phyloP scores from a whole-genome alignment of 495 filamentous ascomycete genomes.

The Talaromyces trachyspermus region DNA sequence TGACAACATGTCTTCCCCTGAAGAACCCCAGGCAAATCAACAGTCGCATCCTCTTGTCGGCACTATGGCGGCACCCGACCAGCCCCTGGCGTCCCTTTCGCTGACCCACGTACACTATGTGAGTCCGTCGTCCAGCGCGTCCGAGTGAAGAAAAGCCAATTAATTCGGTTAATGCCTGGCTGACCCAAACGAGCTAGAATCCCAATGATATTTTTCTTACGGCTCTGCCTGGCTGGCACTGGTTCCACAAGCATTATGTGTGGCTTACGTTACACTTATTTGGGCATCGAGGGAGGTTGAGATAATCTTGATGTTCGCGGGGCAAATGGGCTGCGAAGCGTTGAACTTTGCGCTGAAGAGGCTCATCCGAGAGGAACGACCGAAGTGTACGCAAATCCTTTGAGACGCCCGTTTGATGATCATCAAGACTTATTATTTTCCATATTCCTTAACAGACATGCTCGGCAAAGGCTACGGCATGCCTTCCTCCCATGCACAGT shows the following conservation, averaged over 20 bases:
- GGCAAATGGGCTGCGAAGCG: conserved; percentile 90
- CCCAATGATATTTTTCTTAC: conserved; percentile 79
- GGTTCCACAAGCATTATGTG: conserved; percentile 80
- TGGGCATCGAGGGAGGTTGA: conserved; percentile 89
- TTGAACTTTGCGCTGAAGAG: conserved; percentile 87
- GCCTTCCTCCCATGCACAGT: conserved; percentile 97
- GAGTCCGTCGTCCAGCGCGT: conserved; percentile 24
- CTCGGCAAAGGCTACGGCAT: conserved; percentile 94
- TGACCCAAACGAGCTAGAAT: conserved; percentile 55
- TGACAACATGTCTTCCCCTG: too few species aligned
- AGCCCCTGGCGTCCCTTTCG: conserved; percentile 76
- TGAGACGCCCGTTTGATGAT: not conserved
- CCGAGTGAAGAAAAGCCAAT: too few species aligned
- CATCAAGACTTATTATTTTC: too few species aligned
- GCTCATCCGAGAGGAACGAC: conserved; percentile 84
- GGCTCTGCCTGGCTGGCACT: conserved; percentile 89
- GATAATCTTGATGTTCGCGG: conserved; percentile 80
- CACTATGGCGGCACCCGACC: conserved; percentile 3
- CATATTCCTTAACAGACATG: conserved; percentile 51
- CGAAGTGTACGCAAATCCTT: conserved; percentile 47
- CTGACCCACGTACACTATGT: conserved; percentile 97
- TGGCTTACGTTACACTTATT: conserved; percentile 81
- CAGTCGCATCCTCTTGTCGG: too few species aligned
- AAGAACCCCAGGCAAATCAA: too few species aligned
- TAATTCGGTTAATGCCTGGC: too few species aligned